Percentiles rank a stretch among this genome's conserved stretches.
Conservation (phyloP, 495 filamentous ascomycete species). For the Annulohypoxylon maeteangense region DNA sequence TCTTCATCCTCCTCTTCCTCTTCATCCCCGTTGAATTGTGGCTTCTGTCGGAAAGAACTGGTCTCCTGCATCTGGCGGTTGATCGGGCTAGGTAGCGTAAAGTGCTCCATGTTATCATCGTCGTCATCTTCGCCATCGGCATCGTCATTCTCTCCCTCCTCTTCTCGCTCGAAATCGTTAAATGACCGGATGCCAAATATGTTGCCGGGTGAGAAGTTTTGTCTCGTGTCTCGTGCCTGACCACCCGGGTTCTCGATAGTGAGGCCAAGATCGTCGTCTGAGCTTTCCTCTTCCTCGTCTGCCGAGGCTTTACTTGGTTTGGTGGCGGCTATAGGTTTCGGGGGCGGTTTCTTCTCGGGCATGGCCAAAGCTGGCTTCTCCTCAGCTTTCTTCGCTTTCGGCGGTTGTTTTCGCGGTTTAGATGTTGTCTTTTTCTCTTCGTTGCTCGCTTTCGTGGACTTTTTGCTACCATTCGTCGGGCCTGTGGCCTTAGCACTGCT, state of each 20-base stretch:
- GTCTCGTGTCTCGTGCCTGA: slow-evolving; percentile 42
- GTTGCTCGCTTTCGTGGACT: slow-evolving; percentile 31
- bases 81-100: slow-evolving; percentile 51
- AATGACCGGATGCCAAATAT: slow-evolving; percentile 54
- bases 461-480: slow-evolving; percentile 18
- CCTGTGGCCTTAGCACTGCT: slow-evolving; percentile 37
- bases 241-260: slow-evolving; percentile 60
- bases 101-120: slow-evolving; percentile 45
- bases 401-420: slow-evolving; percentile 43
- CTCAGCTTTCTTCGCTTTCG: slow-evolving; percentile 40
- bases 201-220: slow-evolving; percentile 48
- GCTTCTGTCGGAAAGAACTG: slow-evolving; percentile 14
- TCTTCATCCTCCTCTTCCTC: slow-evolving; percentile 48
- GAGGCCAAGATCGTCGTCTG: slow-evolving; percentile 57
- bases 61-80: slow-evolving; percentile 42
- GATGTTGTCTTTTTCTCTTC: slow-evolving; percentile 38
- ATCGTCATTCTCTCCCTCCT: slow-evolving; percentile 47
- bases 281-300: slow-evolving; percentile 56
- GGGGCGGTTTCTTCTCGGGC: slow-evolving; percentile 41
- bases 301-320: slow-evolving; percentile 33
- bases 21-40: slow-evolving; percentile 16
- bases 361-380: slow-evolving; percentile 38
- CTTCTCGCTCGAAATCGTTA: slow-evolving; percentile 53
- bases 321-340: slow-evolving; percentile 38
- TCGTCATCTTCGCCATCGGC: slow-evolving; percentile 52